Evolutionary conservation across 2,329 filamentous ascomycete species (phyloP), one percentile per base, ranked within the genome.

Genomic region (Aureobasidium vineae): DNA sequence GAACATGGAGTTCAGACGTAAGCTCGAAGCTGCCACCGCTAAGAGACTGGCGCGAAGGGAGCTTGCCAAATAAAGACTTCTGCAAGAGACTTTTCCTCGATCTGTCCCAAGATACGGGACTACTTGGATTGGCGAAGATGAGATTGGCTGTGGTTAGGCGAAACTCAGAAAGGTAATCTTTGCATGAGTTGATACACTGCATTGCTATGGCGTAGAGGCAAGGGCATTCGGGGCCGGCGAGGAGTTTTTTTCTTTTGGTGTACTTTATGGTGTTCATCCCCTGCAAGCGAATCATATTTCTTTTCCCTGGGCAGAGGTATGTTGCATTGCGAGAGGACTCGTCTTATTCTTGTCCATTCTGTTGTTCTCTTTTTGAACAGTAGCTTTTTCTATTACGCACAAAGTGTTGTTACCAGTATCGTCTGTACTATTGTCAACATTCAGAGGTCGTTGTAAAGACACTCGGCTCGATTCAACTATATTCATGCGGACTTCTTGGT

Each of bases 1-100:
- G 10, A 60, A 66, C 23, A 54, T 47, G 54, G 64, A 66, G 11
- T 66, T 66, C 15, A 59, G 64, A 23, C 53, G 53, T 36, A 60
- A 52, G 43, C 64, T 66, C 33, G 64, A 66, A 50, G 53, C 41
- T 50, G 64, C 54, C 19, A 57, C 64, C 33, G 45, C 53, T 61
- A 61, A 49, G 57, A 61, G 57, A 49, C 41, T 61, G 57, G 57
- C 43, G 36, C 57, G 57, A 10, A 61, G 15, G 7, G 21, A 61
- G n/a, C 13, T 61, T 36, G 57, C 28, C 41, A 49, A 38, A 23
- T 61, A 40, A 26, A 6, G 43, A 7, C 10, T 2, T 15, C 26
- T 16, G 40, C 23, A 45, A 31, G 11, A 28, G 21, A 36, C 2
- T 15, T 13, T 13, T 10, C 15, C 11, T 19, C 19, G 8, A 8